These are phyloP conservation scores for Pseudopyricularia cyperi DNA, from an alignment of 2,329 filamentous ascomycete species.

Conservation along the genomic window DNA sequence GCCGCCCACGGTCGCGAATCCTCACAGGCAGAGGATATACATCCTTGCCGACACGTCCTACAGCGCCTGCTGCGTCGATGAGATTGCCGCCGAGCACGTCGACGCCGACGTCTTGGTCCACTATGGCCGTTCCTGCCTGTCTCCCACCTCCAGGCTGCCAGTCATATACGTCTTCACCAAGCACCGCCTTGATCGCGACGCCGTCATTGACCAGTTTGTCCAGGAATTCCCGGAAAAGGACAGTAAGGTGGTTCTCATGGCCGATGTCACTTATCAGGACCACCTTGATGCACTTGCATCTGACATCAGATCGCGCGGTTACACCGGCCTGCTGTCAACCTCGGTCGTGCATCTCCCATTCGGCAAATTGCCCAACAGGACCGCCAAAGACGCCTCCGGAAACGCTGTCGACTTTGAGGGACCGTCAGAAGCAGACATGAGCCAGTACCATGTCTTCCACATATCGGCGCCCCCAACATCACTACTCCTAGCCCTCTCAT, in stretches of 20 bases:
- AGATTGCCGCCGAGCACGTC: constrained; percentile 89
- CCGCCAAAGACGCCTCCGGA: constrained; percentile 25
- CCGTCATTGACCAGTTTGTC: constrained; percentile 47
- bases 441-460: constrained; percentile 64
- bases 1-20: constrained; percentile 3
- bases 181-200: constrained; percentile 50
- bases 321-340: constrained; percentile 55
- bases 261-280: constrained; percentile 75
- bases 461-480: constrained; percentile 69
- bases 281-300: constrained; percentile 51
- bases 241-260: constrained; percentile 67
- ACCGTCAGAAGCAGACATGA: constrained; percentile 34
- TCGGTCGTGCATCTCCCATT: constrained; percentile 65
- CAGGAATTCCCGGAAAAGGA: constrained; percentile 53
- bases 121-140: constrained; percentile 85
- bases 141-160: constrained; percentile 73
- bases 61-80: constrained; percentile 92
- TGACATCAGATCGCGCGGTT: constrained; percentile 49
- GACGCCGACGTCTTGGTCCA: constrained; percentile 86
- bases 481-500: constrained; percentile 75
- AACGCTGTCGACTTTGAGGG: constrained; percentile 20
- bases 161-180: constrained; percentile 86
- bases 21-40: constrained; percentile 39
- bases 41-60: constrained; percentile 95
- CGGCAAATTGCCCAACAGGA: constrained; percentile 74